phyloP scores from a whole-genome alignment of 176 grass and related monocot species.

The Tillandsia fasciculata region DNA sequence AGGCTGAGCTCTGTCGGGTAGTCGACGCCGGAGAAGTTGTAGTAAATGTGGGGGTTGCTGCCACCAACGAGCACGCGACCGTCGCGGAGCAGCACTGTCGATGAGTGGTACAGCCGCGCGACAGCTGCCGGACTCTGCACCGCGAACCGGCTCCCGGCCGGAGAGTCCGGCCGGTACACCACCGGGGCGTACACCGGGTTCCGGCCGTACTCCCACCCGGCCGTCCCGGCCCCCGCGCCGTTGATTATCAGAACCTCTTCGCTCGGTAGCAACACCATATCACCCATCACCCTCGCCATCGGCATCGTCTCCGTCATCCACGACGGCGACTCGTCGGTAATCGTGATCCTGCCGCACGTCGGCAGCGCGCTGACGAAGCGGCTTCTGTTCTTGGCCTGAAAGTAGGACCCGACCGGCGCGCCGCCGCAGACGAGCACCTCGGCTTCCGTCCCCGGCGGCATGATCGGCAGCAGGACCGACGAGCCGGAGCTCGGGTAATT shows the following conservation, averaged over 20 bases:
- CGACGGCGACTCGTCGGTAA: conserved; percentile 44
- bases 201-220: conserved; percentile 58
- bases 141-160: conserved; percentile 32
- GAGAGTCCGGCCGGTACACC: conserved; percentile 34
- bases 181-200: conserved; percentile 38
- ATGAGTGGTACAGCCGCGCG: conserved; percentile 59
- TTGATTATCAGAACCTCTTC: conserved; percentile 69
- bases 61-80: conserved; percentile 64
- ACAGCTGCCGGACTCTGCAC: conserved; percentile 35
- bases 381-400: conserved; percentile 14
- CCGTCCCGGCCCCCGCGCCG: conserved; percentile 48
- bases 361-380: conserved; percentile 24
- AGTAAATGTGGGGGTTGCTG: conserved; percentile 70
- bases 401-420: conserved; percentile 47
- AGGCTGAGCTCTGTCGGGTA: conserved; percentile 82
- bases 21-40: conserved; percentile 61
- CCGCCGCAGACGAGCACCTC: conserved; percentile 80
- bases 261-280: conserved; percentile 73
- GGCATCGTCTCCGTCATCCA: conserved; percentile 70
- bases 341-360: conserved; percentile 69
- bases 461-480: conserved; percentile 57
- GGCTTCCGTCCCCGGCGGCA: conserved; percentile 36
- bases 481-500: conserved; percentile 85
- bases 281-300: conserved; percentile 68
- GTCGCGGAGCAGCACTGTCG: conserved; percentile 48